Evolutionary conservation across 768 basidiomycete genomes (phyloP).

Genomic region (Naganishia vishniacii): DNA sequence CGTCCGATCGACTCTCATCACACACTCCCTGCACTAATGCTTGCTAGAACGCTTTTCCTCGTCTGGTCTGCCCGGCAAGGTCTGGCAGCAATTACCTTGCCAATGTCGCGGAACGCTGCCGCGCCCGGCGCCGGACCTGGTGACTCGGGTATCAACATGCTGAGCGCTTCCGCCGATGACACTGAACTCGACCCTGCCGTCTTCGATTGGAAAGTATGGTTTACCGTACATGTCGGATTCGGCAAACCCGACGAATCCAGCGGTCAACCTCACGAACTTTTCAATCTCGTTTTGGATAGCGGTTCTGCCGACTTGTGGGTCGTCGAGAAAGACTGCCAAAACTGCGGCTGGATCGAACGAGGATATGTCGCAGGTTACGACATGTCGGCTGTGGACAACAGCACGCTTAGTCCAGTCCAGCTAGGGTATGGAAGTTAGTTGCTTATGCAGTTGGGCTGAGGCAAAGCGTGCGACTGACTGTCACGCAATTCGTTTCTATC

Average conservation of each 20-base stretch:
- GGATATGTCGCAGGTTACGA: not conserved
- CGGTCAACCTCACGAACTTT: not conserved
- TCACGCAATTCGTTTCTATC: not conserved
- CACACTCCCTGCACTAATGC: no score
- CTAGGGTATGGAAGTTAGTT: not conserved
- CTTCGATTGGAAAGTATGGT: not conserved
- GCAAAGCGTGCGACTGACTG: not conserved
- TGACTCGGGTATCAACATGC: not conserved
- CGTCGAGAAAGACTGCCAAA: not conserved
- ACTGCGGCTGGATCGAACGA: not conserved
- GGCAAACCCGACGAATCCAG: not conserved
- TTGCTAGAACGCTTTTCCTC: not conserved
- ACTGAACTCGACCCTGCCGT: not conserved
- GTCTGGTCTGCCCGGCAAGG: not conserved
- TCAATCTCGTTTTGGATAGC: not conserved
- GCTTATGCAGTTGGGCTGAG: no score
- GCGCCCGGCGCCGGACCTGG: not conserved
- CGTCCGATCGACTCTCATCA: not conserved
- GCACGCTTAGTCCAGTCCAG: not conserved
- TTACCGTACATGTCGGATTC: slow-evolving; percentile 6
- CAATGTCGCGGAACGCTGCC: not conserved
- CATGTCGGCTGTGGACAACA: not conserved
- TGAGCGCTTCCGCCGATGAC: not conserved
- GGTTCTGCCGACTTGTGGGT: slow-evolving; percentile 5
- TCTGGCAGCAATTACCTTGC: not conserved